Conservation (phyloP, 148 eudicot genomes). For the Rhododendron molle region DNA sequence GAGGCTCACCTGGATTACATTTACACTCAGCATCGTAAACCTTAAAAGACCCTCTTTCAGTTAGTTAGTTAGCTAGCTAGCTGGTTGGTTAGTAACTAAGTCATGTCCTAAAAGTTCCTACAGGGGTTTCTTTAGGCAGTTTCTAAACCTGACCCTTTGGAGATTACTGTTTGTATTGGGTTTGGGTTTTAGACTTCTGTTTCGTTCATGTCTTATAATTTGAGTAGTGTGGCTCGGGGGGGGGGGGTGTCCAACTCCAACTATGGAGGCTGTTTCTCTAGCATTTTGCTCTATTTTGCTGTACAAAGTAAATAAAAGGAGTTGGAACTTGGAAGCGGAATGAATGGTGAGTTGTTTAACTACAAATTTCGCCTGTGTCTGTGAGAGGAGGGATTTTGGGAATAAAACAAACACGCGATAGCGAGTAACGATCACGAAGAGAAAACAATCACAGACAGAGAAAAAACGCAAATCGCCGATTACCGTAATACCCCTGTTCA, state of each 20-base stretch:
- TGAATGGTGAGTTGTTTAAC: neutral
- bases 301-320: neutral
- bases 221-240: neutral
- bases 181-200: neutral
- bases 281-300: neutral
- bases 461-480: too few species aligned
- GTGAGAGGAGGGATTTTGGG: neutral
- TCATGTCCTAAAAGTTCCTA: neutral
- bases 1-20: constrained; percentile 51
- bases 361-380: neutral
- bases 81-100: neutral
- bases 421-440: too few species aligned
- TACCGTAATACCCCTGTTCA: too few species aligned
- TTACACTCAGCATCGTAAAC: constrained; percentile 44
- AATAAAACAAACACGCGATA: too few species aligned
- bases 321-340: neutral
- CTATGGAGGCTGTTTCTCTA: neutral
- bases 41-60: constrained; percentile 4
- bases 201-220: neutral
- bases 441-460: too few species aligned
- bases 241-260: neutral
- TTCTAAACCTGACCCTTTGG: neutral
- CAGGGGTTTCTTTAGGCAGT: neutral
- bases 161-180: neutral
- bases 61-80: neutral